phyloP scores from a whole-genome alignment of 2,329 filamentous ascomycete genomes.

The Sporothrix pseudoabietina region DNA sequence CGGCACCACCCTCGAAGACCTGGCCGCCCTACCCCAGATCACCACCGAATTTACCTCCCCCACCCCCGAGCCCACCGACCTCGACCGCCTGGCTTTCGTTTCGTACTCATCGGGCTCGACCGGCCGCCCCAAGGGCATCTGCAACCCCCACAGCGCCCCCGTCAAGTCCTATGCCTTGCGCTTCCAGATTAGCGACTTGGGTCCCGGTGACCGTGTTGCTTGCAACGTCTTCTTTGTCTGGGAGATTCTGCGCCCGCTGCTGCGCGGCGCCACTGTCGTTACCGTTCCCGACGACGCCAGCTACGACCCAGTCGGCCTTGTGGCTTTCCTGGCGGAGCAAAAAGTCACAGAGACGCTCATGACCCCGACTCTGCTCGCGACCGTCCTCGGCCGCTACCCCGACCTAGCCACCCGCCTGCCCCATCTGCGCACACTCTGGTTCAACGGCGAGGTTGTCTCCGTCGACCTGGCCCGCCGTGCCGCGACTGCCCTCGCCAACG shows the following conservation, averaged over 20 bases:
- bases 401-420: conserved; percentile 65
- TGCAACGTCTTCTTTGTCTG: conserved; percentile 88
- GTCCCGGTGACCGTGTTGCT: conserved; percentile 75
- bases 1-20: conserved; percentile 24
- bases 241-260: conserved; percentile 76
- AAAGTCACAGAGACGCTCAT: conserved; percentile 78
- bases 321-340: conserved; percentile 67
- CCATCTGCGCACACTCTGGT: conserved; percentile 70
- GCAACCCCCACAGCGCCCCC: conserved; percentile 73
- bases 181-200: conserved; percentile 69
- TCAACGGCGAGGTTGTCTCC: conserved; percentile 82
- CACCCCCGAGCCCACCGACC: conserved; percentile 65
- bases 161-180: conserved; percentile 73
- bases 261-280: conserved; percentile 75
- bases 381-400: conserved; percentile 70
- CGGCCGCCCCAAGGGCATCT: conserved; percentile 78
- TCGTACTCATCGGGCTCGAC: conserved; percentile 79
- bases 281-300: conserved; percentile 74
- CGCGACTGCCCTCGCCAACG: conserved; percentile 63
- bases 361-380: conserved; percentile 77
- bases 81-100: conserved; percentile 77
- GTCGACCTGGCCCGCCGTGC: conserved; percentile 72
- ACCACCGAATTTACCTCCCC: conserved; percentile 47
- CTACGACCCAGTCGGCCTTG: conserved; percentile 74
- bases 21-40: neutral